These are phyloP conservation scores for Linum trigynum DNA, from an alignment of 345 rosid species.

Conservation along the genomic window DNA sequence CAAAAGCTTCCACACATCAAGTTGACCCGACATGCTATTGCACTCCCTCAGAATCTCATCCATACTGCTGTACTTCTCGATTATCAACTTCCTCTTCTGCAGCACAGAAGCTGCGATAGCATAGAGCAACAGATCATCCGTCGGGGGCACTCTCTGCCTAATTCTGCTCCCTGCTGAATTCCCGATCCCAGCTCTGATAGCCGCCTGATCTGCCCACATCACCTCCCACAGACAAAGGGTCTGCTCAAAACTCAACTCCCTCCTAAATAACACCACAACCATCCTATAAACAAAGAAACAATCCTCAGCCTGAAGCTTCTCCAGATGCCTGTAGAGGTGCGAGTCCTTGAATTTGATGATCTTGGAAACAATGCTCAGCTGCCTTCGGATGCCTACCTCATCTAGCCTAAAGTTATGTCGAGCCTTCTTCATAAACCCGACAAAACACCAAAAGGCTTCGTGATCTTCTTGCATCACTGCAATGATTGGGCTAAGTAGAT, in stretches of 20 bases:
- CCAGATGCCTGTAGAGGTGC: conserved; percentile 74
- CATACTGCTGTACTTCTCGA: conserved; percentile 82
- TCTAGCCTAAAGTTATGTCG: conserved; percentile 90
- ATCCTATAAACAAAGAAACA: conserved; percentile 95
- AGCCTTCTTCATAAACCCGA: conserved; percentile 89
- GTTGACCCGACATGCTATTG: conserved; percentile 86
- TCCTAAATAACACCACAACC: conserved; percentile 89
- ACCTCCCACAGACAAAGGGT: conserved; percentile 92
- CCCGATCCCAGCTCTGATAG: conserved; percentile 75
- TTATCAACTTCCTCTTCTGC: conserved; percentile 81
- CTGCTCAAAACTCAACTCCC: conserved; percentile 83
- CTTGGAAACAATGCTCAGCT: conserved; percentile 70
- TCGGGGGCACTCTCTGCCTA: conserved; percentile 78
- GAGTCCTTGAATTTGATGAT: conserved; percentile 83
- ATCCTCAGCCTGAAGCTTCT: conserved; percentile 86
- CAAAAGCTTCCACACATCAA: conserved; percentile 92
- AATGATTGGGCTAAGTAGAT: conserved; percentile 84
- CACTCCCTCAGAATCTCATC: conserved; percentile 90
- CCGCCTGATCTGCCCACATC: conserved; percentile 98
- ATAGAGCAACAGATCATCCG: conserved; percentile 75
- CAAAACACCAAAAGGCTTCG: conserved; percentile 96
- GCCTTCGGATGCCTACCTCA: conserved; percentile 87
- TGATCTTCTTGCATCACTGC: conserved; percentile 69
- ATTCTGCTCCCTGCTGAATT: conserved; percentile 81
- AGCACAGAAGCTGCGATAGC: conserved; percentile 86